Evolutionary conservation across 208 protist genomes (phyloP), one percentile per base, ranked within the genome.

Genomic region (Acanthamoeba quina): DNA sequence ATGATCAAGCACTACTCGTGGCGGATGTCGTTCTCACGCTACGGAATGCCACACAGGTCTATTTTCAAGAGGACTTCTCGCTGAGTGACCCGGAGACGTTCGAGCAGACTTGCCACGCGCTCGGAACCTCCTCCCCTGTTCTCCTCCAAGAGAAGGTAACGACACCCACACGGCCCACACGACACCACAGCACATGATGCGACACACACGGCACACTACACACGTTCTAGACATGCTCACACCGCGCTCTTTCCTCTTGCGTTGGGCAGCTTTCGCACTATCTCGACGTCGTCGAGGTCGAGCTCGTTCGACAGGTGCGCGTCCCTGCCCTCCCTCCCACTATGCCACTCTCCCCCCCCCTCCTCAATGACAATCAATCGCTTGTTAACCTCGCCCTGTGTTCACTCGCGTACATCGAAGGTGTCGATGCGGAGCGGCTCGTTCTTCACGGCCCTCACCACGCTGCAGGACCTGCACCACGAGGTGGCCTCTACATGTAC

Each of bases 211-310:
- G 44, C 72, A 47, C 56, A 37, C 78, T 11, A 0, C 6, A 58
- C 11, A 47, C 31, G 15, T 86, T 58, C 31, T 21, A 9, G 9
- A 24, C 11, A 76, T 13, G 37, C 37, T n/a, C 68, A 19, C 19
- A 24, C 2, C n/a, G 1, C 21, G 31, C 6, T 9, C 26, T 41
- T 13, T 80, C 15, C 31, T 26, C 31, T 41, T 19, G 56, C 21
- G 2, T 19, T 26, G 11, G 19, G 56, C 56, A 94, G 92, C 64
- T 90, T 17, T 66, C 92, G 21, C 92, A 94, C 44, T 94, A 94
- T 74, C 92, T 94, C 26, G 92, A 94, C 44, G 66, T 90, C 0
- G 92, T 94, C 21, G 92, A 94, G 62, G 80, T 94, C 29, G 92
- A 94, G 24, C 37, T 94, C 15, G 74, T 90, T 54, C 44, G 64